Evolutionary conservation across 2,329 filamentous ascomycete genomes (phyloP).

Genomic region (Scedosporium apiospermum): DNA sequence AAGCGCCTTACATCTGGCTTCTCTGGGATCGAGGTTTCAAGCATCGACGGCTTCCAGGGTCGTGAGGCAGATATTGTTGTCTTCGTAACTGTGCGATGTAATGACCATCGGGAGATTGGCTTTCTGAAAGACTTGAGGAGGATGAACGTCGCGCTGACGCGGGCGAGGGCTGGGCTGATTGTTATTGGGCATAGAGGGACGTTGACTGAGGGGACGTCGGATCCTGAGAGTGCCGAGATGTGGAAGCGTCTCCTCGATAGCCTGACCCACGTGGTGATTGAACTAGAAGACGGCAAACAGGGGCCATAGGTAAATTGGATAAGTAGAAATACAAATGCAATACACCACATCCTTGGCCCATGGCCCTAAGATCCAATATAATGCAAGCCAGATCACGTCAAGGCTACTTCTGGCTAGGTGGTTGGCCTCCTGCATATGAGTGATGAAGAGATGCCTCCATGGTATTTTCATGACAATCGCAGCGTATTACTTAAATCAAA

Average conservation of each 20-base stretch:
- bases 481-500: too few species aligned
- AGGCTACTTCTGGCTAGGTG: too few species aligned
- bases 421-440: background rate
- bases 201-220: conserved; percentile 12
- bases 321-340: background rate
- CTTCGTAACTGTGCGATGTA: conserved; percentile 31
- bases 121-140: conserved; percentile 29
- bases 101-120: conserved; percentile 25
- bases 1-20: conserved; percentile 13
- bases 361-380: background rate
- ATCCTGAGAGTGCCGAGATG: conserved; percentile 3
- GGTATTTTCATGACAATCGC: too few species aligned
- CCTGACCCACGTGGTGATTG: background rate
- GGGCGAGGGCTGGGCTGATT: conserved; percentile 23
- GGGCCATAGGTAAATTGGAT: background rate
- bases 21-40: conserved; percentile 23
- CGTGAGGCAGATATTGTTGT: conserved; percentile 32
- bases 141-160: conserved; percentile 30
- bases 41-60: conserved; percentile 33
- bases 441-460: background rate
- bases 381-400: background rate
- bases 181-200: conserved; percentile 21
- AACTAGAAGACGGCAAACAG: background rate
- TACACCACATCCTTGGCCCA: background rate
- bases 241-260: background rate